phyloP scores from a whole-genome alignment of 1,284 basidiomycete genomes.

The Tilletia setariae region DNA sequence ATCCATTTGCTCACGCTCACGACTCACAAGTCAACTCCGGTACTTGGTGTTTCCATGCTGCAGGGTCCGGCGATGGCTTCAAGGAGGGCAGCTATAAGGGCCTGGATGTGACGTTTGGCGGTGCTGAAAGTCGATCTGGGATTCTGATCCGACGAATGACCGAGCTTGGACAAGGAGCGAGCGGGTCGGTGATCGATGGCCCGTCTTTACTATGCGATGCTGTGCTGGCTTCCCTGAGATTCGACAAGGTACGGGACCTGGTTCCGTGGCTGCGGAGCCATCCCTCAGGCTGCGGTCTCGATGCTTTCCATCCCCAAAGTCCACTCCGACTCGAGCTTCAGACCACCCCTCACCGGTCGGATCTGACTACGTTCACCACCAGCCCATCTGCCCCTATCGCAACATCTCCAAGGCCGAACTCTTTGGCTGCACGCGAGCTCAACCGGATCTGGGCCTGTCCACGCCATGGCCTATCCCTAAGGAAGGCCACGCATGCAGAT shows the following conservation, averaged over 20 bases:
- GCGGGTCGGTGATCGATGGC: not conserved
- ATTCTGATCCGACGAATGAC: constrained; percentile 8
- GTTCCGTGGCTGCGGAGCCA: not conserved
- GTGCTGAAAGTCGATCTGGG: not conserved
- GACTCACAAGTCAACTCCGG: not conserved
- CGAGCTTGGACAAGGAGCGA: not conserved
- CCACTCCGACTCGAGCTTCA: constrained; percentile 2
- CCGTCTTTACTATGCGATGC: constrained; percentile 2
- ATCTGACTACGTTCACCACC: not conserved
- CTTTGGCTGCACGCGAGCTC: not conserved
- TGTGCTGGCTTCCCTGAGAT: not conserved
- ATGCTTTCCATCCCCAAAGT: not conserved
- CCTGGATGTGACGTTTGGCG: constrained; percentile 1
- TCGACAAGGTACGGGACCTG: constrained; percentile 6
- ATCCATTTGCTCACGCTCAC: constrained; percentile 11
- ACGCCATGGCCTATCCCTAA: not conserved
- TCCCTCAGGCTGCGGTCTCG: constrained; percentile 11
- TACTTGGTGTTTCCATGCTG: constrained; percentile 13
- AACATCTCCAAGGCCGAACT: not conserved
- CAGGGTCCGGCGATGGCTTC: not conserved
- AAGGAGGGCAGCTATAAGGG: constrained; percentile 13
- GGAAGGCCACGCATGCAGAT: not conserved
- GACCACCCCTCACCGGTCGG: not conserved
- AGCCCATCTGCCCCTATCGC: not conserved
- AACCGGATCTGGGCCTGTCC: constrained; percentile 8